Evolutionary conservation across 345 rosid genomes (phyloP), one percentile per base, ranked within the genome.

Genomic region (Microthlaspi erraticum): DNA sequence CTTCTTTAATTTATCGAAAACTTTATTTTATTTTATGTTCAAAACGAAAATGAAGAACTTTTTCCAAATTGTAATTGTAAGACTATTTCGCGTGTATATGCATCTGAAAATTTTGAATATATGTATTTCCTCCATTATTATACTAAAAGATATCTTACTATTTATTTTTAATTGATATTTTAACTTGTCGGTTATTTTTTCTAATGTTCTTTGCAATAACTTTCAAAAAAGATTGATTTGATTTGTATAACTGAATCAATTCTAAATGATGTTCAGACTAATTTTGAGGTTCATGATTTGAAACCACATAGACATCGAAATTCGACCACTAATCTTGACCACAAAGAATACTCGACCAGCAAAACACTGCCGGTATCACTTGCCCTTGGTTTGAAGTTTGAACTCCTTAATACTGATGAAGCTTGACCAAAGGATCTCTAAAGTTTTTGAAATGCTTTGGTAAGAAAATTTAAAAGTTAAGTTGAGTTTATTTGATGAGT

Each of bases 381-480:
- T 39, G 44, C 29, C 41, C 8, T 14, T 58, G 57, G 48, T 60
- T 70, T 70, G 33, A 57, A 36, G 3, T 7, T 67, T 32, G 37
- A 34, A 34, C 7, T 36, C 10, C 10, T 10, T 36, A 9, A n/a
- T 53, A 55, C 20, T 37, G 41, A 16, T 49, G 50, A 48, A 19
- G 19, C 56, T 38, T 51, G 37, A 64, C 43, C 38, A n/a, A 45
- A 44, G 19, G 32, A 44, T 62, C 39, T 52, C 49, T 52, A 11
- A 31, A 45, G 41, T 46, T 64, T 71, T 50, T 39, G 7, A 71
- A 49, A 61, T 71, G 45, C 32, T 53, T 72, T 31, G 9, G 41
- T 41, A 10, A 17, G 1, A 50, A 10, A 50, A 31, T 13, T 18
- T 16, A 26, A 31, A 10, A 57, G 6, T 13, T 54, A 37, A 23